Conservation (phyloP, 805 yeast species). For the Zygotorulaspora sp. region DNA sequence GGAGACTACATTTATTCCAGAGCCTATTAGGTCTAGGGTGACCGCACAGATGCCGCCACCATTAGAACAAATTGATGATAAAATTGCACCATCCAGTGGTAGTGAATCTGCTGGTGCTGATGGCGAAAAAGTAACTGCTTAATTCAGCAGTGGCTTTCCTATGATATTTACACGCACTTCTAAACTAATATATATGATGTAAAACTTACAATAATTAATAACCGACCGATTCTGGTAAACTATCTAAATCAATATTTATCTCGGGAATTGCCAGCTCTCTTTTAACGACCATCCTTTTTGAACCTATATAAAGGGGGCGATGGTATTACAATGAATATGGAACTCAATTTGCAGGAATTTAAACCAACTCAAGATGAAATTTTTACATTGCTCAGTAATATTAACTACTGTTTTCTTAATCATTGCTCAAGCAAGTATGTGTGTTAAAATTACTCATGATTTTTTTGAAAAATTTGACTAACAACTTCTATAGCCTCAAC, state of each 20-base stretch:
- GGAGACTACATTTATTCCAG: conserved; percentile 63
- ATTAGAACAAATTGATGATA: conserved; percentile 35
- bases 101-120: conserved; percentile 7
- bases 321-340: no score
- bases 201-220: no score
- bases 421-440: conserved; percentile 10
- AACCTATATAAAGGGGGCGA: background rate
- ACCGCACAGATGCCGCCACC: conserved; percentile 30
- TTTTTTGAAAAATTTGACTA: no score
- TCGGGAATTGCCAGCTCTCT: no score
- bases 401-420: conserved; percentile 1
- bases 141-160: no score
- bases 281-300: no score
- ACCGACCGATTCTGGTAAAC: no score
- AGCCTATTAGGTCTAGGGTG: conserved; percentile 65
- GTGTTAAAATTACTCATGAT: no score
- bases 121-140: conserved; percentile 9
- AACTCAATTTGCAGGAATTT: no score
- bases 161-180: no score
- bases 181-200: no score
- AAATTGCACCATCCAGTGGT: conserved; percentile 19
- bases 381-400: background rate
- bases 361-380: conserved; percentile 1
- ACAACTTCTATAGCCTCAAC: conserved; percentile 7
- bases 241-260: no score